These are phyloP conservation scores for Phytophthora fragariae DNA, from an alignment of 352 stramenopile species.

Conservation along the genomic window DNA sequence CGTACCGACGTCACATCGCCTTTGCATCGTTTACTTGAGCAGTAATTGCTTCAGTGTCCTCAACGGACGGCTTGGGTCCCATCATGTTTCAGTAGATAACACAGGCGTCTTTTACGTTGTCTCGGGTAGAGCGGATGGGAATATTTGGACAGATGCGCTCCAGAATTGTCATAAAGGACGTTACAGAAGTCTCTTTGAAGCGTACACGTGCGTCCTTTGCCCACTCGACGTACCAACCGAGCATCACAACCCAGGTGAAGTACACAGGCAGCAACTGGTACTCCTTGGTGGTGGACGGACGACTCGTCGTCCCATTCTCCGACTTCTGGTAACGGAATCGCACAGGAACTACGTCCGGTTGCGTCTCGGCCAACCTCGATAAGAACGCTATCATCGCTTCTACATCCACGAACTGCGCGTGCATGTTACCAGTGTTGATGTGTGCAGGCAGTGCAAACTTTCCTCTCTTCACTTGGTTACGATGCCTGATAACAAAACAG, in stretches of 20 bases:
- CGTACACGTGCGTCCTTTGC: constrained; percentile 8
- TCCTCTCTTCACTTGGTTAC: neutral
- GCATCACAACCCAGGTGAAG: constrained; percentile 14
- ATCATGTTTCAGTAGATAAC: constrained; percentile 22
- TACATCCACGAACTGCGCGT: constrained; percentile 5
- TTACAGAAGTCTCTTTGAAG: constrained; percentile 14
- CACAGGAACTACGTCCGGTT: constrained; percentile 15
- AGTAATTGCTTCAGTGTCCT: constrained; percentile 17
- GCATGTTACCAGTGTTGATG: constrained; percentile 4
- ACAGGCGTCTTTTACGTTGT: constrained; percentile 14
- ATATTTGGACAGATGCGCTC: constrained; percentile 10
- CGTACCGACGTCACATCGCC: constrained; percentile 15
- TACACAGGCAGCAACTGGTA: constrained; percentile 9
- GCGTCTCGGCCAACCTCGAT: neutral
- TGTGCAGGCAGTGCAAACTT: neutral
- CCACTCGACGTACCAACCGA: constrained; percentile 17
- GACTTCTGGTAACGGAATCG: constrained; percentile 10
- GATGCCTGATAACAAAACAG: constrained; percentile 8
- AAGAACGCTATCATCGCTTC: constrained; percentile 4
- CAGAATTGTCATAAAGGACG: neutral
- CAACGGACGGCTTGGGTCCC: neutral
- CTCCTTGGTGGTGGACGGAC: constrained; percentile 5
- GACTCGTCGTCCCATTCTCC: neutral
- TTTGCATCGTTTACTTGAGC: neutral
- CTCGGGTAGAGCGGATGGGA: constrained; percentile 5